Evolutionary conservation across 352 stramenopile species (phyloP), one percentile per base, ranked within the genome.

Genomic region (Phytophthora hybrid): DNA sequence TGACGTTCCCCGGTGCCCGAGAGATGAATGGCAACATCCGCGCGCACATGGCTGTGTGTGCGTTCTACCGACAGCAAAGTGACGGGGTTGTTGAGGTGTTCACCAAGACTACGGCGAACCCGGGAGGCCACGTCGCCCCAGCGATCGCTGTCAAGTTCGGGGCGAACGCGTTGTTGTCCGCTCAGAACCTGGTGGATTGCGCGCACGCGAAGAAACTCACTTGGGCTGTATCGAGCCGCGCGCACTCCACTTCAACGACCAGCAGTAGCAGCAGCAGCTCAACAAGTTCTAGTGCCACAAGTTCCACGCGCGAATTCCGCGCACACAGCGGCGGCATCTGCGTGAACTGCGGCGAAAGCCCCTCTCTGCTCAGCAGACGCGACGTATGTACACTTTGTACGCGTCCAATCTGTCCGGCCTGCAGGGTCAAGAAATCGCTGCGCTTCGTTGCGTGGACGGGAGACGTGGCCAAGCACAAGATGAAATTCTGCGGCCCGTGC

Each of bases 151-250:
- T 73, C 57, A 64, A 77, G 13, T 73, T 55, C 29, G 70, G 51
- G 10, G 57, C 70, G 32, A 73, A 16, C 0, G 70, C 70, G 11
- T 21, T 73, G 21, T 2, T 71, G 10, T 78, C 71, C 2, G 67
- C 67, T 26, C 62, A 78, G 32, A 78, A 76, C 39, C 39, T 77
- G 21, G 66, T 78, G 53, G 63, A 77, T 21, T 88, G 78, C 39
- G 71, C 78, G 2, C 59, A 78, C n/a, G 80, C 81, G 58, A 87
- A 88, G 66, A 90, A 88, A 55, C 72, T 90, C 18, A 59, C 73
- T n/a, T 89, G 82, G 80, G 39, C 77, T 11, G 37, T 66, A 66
- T 52, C 77, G 37, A 23, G 71, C 63, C 51, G 59, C 39, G n/a
- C 73, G 49, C 46, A n/a, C 19, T 55, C 53, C 29, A 26, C 34